Evolutionary conservation across 371 early-diverging fungal genomes (phyloP).

Genomic region (Saksenaea oblongispora): DNA sequence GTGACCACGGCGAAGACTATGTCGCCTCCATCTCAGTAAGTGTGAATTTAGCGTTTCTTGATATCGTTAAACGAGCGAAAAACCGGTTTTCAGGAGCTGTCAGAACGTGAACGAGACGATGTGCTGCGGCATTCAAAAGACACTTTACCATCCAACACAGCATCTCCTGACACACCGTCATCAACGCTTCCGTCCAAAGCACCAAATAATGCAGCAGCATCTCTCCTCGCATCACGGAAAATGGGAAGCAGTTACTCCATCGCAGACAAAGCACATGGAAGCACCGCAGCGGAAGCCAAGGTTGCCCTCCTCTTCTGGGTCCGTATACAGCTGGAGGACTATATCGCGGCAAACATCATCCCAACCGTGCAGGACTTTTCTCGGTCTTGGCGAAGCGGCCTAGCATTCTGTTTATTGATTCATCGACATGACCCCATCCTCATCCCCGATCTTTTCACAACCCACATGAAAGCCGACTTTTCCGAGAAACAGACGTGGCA

Average conservation of each 20-base stretch:
- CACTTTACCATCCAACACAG: constrained; percentile 1
- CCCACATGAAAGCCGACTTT: constrained; percentile 18
- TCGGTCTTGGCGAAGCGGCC: constrained; percentile 70
- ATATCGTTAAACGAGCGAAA: constrained; percentile 1
- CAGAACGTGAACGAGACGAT: constrained; percentile 5
- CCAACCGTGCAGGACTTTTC: constrained; percentile 65
- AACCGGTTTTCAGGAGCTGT: constrained; percentile 2
- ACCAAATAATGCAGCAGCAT: constrained; percentile 17
- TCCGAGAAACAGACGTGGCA: constrained; percentile 32
- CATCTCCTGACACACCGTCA: constrained; percentile 8
- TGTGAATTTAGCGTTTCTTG: background rate
- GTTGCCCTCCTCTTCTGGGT: constrained; percentile 68
- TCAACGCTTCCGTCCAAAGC: constrained; percentile 9
- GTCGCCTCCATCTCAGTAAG: background rate
- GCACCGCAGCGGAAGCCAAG: constrained; percentile 47
- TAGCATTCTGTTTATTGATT: constrained; percentile 70
- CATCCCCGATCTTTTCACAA: constrained; percentile 55
- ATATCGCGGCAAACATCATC: constrained; percentile 50
- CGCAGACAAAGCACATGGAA: constrained; percentile 7
- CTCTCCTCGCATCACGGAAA: constrained; percentile 19
- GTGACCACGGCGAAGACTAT: background rate
- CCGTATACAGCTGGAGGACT: constrained; percentile 59
- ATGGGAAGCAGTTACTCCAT: constrained; percentile 9
- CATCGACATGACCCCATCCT: constrained; percentile 67
- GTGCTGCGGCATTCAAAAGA: background rate